Evolutionary conservation across 2,329 filamentous ascomycete species (phyloP), one percentile per base, ranked within the genome.

Genomic region (Ceratocystis alfenasii): DNA sequence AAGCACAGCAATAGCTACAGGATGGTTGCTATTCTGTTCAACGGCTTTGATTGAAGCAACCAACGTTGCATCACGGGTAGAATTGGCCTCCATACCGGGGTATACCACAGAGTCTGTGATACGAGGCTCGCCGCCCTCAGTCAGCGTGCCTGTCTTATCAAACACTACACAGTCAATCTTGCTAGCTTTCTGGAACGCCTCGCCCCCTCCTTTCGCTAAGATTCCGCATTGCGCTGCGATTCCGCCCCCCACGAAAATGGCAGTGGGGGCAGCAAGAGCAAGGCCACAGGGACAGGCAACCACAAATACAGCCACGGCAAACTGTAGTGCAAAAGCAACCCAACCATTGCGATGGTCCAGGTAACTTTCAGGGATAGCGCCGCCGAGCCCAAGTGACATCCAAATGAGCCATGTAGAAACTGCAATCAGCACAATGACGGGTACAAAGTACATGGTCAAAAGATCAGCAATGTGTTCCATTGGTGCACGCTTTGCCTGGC

Each of bases 81-180:
- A 59, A 46, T 68, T 69, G 33, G 71, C 70, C 1, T 71, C 70
- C 10, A 71, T 71, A 30, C 66, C 68, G 0, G 74, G 74, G 55
- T 78, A 79, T 2, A 81, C 63, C 50, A 74, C 71, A 10, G 76
- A 77, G 69, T 85, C 81, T 0, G 84, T 88, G 25, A 93, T 85
- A 33, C 79, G 82, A 0, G 89, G 88, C 69, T 89, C 85, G 5
- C 87, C 88, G 3, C 88, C 78, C 70, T 87, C 78, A 0, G 90
- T 94, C 67, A 95, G 77, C 0, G 90, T 95, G 1, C 90, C 90
- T 0, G 90, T 95, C 79, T 95, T 94, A 79, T 95, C 90, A 72
- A 95, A 94, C 0, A 94, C 87, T 48, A 94, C 85, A 64, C 86
- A 87, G 73, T 90, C 85, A 57, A 92, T 80, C 10, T 82, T 83